Conservation (phyloP, 2,329 filamentous ascomycete species). For the Alternaria rosae region DNA sequence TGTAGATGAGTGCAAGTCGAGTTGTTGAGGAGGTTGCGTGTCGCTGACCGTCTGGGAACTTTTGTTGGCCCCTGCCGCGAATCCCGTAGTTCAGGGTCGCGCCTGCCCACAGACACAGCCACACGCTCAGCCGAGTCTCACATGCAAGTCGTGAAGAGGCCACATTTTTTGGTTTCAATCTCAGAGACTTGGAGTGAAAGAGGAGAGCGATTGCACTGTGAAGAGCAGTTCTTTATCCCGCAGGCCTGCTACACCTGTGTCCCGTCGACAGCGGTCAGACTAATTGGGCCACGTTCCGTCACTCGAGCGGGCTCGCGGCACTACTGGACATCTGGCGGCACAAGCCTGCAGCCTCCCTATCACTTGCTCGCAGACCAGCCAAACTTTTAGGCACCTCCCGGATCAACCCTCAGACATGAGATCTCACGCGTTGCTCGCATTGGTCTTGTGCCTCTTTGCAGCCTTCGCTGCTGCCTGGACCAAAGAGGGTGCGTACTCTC, state of each 20-base stretch:
- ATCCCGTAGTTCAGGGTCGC: slow-evolving; percentile 21
- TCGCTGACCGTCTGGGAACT: slow-evolving; percentile 4
- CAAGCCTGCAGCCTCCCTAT: slow-evolving; percentile 41
- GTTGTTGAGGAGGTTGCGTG: slow-evolving; percentile 9
- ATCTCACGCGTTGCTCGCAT: slow-evolving; percentile 66
- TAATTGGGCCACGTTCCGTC: slow-evolving; percentile 38
- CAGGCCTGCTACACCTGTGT: slow-evolving; percentile 13
- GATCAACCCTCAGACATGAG: slow-evolving; percentile 66
- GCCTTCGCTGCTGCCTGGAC: slow-evolving; percentile 80
- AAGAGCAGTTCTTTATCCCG: slow-evolving; percentile 9
- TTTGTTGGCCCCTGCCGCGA: slow-evolving; percentile 26
- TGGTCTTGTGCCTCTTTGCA: slow-evolving; percentile 73
- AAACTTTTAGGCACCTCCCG: slow-evolving; percentile 23
- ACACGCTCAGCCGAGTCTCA: slow-evolving; percentile 19
- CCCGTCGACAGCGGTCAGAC: slow-evolving; percentile 9
- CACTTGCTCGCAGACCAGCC: slow-evolving; percentile 27
- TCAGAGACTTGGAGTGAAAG: background rate
- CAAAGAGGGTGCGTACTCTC: slow-evolving; percentile 73
- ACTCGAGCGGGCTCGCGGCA: slow-evolving; percentile 29
- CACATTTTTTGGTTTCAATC: background rate
- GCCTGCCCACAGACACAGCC: slow-evolving; percentile 13
- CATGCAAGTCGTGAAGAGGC: slow-evolving; percentile 15
- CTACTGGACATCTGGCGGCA: slow-evolving; percentile 28
- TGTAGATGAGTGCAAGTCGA: slow-evolving; percentile 6
- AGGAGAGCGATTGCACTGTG: background rate